Percentiles rank a stretch among this genome's conserved stretches.
These are phyloP conservation scores for Penicillium robsamsonii DNA, from an alignment of 495 filamentous ascomycete genomes.

Conservation along the genomic window DNA sequence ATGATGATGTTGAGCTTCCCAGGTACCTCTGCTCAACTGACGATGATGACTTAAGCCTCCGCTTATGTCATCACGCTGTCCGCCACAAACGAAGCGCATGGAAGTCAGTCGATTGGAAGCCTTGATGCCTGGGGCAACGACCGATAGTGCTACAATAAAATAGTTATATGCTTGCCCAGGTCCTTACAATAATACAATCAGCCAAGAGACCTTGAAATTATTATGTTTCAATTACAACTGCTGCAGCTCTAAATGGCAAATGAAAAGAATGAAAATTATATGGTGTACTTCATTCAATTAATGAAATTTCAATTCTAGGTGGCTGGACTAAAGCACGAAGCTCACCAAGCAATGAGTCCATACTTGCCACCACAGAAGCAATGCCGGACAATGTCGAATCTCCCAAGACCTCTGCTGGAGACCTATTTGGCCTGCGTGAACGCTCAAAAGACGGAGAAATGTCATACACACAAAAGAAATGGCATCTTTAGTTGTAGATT, in stretches of 20 bases:
- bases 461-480: background rate
- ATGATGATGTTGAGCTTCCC: constrained; percentile 33
- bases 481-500: background rate
- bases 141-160: background rate
- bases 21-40: constrained; percentile 31
- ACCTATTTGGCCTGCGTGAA: too few species aligned
- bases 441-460: background rate
- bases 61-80: constrained; percentile 26
- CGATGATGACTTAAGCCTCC: constrained; percentile 41
- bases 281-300: too few species aligned
- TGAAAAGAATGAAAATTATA: too few species aligned
- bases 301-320: too few species aligned
- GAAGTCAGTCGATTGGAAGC: constrained; percentile 38
- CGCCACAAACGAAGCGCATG: constrained; percentile 43
- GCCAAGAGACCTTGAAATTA: too few species aligned
- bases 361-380: too few species aligned
- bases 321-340: too few species aligned
- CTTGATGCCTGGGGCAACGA: constrained; percentile 26
- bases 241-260: too few species aligned
- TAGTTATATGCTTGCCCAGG: constrained; percentile 3
- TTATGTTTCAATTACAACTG: too few species aligned
- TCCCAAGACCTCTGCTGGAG: too few species aligned
- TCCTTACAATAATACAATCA: background rate
- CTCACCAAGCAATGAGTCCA: too few species aligned
- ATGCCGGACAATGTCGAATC: too few species aligned